Evolutionary conservation across 148 eudicot species (phyloP).

Genomic region (Rhododendron henanense): DNA sequence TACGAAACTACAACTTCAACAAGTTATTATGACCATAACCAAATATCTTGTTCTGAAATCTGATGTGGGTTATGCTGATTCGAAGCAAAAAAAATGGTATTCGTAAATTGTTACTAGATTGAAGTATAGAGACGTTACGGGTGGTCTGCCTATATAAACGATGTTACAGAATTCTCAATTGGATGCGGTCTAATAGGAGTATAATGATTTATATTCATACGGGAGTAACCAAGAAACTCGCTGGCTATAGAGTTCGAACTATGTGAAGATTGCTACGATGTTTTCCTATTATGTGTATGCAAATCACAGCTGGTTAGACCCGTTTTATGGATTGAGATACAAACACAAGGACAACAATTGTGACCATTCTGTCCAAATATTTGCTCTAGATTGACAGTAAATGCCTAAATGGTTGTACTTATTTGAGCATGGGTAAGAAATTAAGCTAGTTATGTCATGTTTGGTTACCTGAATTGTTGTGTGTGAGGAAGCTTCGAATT

Average conservation of each 20-base stretch:
- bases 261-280: background rate
- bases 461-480: conserved; percentile 66
- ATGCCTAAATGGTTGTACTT: background rate
- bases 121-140: background rate
- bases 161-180: background rate
- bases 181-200: background rate
- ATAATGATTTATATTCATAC: background rate
- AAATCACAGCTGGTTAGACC: background rate
- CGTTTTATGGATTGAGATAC: background rate
- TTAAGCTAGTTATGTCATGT: background rate
- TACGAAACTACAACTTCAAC: background rate
- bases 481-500: conserved; percentile 64
- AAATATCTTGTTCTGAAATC: background rate
- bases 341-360: background rate
- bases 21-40: background rate
- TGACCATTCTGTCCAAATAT: background rate
- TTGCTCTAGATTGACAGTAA: background rate
- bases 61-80: background rate
- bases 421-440: background rate
- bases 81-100: background rate
- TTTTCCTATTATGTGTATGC: no score
- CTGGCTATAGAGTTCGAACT: no score
- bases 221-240: background rate
- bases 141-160: background rate
- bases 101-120: background rate